Conservation (phyloP, 305 asterid genomes). For the Fraxinus latifolia region DNA sequence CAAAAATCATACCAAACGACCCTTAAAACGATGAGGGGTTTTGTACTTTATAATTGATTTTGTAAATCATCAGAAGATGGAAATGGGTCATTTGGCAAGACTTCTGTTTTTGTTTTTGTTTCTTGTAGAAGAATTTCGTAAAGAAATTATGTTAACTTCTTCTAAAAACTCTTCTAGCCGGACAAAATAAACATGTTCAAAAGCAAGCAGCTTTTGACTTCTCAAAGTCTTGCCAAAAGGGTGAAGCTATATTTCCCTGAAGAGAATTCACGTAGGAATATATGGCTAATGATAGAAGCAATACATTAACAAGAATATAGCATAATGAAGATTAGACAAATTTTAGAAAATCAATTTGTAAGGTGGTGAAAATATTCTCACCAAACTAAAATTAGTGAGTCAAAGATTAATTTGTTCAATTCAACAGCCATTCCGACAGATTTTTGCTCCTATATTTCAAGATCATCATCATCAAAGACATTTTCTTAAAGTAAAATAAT, state of each 20-base stretch:
- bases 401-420: constrained; percentile 16
- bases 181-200: neutral
- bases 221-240: neutral
- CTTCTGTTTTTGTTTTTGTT: too few relatives aligned
- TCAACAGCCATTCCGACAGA: neutral
- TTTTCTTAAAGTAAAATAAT: constrained; percentile 9
- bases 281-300: neutral
- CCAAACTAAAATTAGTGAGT: neutral
- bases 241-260: neutral
- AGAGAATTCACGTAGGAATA: neutral
- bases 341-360: neutral
- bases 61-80: neutral
- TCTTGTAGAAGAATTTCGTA: neutral
- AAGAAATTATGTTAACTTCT: neutral
- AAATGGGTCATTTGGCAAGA: neutral
- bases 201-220: neutral
- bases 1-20: too few relatives aligned
- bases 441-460: constrained; percentile 26
- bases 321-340: neutral
- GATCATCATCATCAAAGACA: constrained; percentile 36
- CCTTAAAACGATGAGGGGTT: neutral
- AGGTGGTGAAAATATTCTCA: constrained; percentile 16
- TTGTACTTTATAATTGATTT: neutral
- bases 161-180: neutral
- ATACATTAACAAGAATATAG: neutral